Percentiles rank a stretch among this genome's conserved stretches.
Evolutionary conservation across 768 basidiomycete genomes (phyloP).

Genomic region (Panaeolus cyanescens): DNA sequence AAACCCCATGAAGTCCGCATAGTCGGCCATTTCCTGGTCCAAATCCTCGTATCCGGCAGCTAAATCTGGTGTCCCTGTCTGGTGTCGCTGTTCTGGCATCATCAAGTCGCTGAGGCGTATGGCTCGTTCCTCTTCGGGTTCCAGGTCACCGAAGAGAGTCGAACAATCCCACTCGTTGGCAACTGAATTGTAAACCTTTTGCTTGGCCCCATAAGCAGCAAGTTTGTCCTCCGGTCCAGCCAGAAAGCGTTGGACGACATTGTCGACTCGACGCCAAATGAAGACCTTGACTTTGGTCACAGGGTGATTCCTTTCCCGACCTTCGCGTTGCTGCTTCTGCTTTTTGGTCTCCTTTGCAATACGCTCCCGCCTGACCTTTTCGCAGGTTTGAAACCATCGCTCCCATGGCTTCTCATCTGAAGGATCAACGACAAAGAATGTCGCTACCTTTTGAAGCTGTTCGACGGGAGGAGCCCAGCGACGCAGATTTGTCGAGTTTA

Average conservation of each 20-base stretch:
- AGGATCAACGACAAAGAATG: background rate
- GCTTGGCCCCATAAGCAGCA: background rate
- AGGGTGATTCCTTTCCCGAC: no score
- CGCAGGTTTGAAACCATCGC: no score
- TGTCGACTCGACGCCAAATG: no score
- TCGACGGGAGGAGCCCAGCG: background rate
- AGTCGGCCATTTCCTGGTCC: no score
- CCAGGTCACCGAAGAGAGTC: background rate
- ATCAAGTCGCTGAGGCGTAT: background rate
- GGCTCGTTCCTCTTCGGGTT: background rate
- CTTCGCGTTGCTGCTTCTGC: no score
- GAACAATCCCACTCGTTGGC: background rate
- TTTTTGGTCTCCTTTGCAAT: no score
- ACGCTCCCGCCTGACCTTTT: no score
- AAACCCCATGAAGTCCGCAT: background rate
- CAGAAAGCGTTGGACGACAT: background rate
- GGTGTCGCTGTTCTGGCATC: background rate
- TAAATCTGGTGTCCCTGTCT: background rate
- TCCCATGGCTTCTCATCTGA: background rate
- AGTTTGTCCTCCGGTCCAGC: background rate
- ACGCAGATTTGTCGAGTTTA: background rate
- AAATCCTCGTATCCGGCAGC: background rate
- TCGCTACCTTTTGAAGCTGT: background rate
- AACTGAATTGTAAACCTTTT: background rate
- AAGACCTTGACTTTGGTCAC: no score